These are phyloP conservation scores for Fusarium piperis DNA, from an alignment of 2,329 filamentous ascomycete genomes.

Conservation along the genomic window DNA sequence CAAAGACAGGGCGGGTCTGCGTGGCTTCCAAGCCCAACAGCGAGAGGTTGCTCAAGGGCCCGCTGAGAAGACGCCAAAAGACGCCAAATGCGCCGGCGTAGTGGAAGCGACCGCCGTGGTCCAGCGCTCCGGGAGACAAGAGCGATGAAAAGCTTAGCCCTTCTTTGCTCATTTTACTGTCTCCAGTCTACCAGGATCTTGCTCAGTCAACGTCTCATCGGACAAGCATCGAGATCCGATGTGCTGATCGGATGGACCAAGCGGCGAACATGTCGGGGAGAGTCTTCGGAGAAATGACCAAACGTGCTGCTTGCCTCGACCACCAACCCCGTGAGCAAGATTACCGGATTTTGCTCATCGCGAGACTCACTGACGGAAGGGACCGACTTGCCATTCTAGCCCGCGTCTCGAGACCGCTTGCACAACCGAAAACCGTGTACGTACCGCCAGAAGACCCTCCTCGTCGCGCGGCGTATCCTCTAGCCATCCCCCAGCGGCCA, in stretches of 20 bases:
- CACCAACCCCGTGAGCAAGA: not conserved
- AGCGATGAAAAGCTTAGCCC: conserved; percentile 33
- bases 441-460: conserved; percentile 12
- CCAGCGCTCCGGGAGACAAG: conserved; percentile 33
- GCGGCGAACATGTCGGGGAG: conserved; percentile 13
- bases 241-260: conserved; percentile 10
- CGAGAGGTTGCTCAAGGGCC: conserved; percentile 13
- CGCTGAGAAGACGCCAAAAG: conserved; percentile 12
- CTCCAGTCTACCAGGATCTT: conserved; percentile 19
- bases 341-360: not conserved
- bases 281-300: conserved; percentile 13
- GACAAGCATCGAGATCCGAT: conserved; percentile 26
- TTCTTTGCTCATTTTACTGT: conserved; percentile 36
- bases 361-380: conserved; percentile 1
- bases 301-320: not conserved
- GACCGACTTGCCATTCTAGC: conserved; percentile 1
- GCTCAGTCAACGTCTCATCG: conserved; percentile 15
- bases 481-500: conserved; percentile 30
- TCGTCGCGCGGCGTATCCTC: conserved; percentile 14
- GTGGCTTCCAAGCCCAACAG: conserved; percentile 25
- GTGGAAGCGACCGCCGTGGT: conserved; percentile 21
- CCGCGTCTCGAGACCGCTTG: conserved; percentile 2
- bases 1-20: conserved; percentile 21
- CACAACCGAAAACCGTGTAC: conserved; percentile 7
- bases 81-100: conserved; percentile 27